Conservation (phyloP, 176 grass and related monocot species). For the Puccinellia tenuiflora region DNA sequence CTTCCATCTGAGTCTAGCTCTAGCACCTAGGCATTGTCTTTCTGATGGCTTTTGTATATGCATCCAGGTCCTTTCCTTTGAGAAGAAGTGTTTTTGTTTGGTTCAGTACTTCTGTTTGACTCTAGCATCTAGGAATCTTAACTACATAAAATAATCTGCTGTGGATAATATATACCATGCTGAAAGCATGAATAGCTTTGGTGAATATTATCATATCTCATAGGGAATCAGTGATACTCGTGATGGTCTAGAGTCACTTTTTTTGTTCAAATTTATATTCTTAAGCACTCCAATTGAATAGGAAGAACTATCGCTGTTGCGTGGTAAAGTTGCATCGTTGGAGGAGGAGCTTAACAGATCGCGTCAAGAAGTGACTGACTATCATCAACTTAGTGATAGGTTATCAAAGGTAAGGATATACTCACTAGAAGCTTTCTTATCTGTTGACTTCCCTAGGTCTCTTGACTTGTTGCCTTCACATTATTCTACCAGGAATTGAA, state of each 20-base stretch:
- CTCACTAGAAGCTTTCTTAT: constrained; percentile 11
- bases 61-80: background rate
- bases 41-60: background rate
- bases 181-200: background rate
- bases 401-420: constrained; percentile 70
- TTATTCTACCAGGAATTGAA: constrained; percentile 76
- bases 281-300: constrained; percentile 30
- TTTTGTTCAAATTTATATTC: constrained; percentile 17
- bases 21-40: background rate
- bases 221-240: background rate
- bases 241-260: background rate
- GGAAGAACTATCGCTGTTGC: constrained; percentile 73
- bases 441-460: constrained; percentile 9
- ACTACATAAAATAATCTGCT: constrained; percentile 4
- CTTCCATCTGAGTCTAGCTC: constrained; percentile 9
- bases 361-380: constrained; percentile 54
- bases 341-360: constrained; percentile 88
- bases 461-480: constrained; percentile 30
- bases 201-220: constrained; percentile 3
- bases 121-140: constrained; percentile 10
- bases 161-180: background rate
- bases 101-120: constrained; percentile 8
- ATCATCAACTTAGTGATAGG: constrained; percentile 46
- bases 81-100: background rate
- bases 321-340: constrained; percentile 64